Evolutionary conservation across 495 filamentous ascomycete species (phyloP), one percentile per base, ranked within the genome.

Genomic region (Xylaria grammica): DNA sequence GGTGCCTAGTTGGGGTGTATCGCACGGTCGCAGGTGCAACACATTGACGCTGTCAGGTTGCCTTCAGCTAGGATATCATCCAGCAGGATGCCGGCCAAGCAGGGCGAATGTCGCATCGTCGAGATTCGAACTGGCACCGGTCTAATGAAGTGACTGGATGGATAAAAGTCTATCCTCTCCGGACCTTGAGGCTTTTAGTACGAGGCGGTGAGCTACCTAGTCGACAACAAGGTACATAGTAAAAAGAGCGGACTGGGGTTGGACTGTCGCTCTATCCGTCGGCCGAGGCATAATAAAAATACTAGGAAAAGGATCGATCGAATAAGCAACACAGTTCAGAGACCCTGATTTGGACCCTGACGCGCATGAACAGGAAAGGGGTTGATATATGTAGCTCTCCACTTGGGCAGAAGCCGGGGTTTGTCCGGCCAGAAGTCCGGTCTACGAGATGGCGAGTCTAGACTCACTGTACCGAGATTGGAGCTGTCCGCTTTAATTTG

Each of bases 401-500:
- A 44, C 54, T 44, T 44, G 19, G 17, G 54, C 38, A 20, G 24
- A 57, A 36, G 38, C 38, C 38, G n/a, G 38, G 38, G 54, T 44
- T 56, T 42, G 36, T 24, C 53, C 1, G 32, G 1, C 51, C n/a
- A n/a, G n/a, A n/a, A n/a, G n/a, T n/a, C n/a, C n/a, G n/a, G n/a
- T n/a, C n/a, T n/a, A n/a, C 30, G 52, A 8, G 6, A 15, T 32
- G 10, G 9, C 15, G 32, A 44, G 36, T 57, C 54, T 57, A 57
- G 54, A 57, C 54, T 57, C 38, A 5, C 36, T 19, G 36, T 17
- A 42, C 20, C 15, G 36, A 56, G 24, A 56, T 56, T 42, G 36
- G 15, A 48, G 42, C 9, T 8, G 27, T 11, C 56, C 19, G 11
- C 22, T 50, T 60, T 50, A 60, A 60, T 59, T 50, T 60, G 45